phyloP scores from a whole-genome alignment of 208 protist genomes.

The Phytomonas sp. region DNA sequence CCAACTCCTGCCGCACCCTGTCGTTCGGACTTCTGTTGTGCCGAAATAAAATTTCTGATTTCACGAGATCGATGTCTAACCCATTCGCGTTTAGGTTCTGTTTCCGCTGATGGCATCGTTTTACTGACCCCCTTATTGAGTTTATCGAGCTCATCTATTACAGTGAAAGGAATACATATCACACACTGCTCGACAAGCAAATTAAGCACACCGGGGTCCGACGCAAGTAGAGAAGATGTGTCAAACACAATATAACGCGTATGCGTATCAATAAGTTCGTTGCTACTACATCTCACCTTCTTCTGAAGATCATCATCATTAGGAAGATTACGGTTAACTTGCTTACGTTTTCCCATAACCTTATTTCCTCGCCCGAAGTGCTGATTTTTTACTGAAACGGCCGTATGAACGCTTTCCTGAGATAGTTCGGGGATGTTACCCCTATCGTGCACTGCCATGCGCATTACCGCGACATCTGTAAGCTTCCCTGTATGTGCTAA shows the following conservation, averaged over 20 bases:
- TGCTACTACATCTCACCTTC: not conserved
- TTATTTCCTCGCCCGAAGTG: not conserved
- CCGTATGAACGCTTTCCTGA: not conserved
- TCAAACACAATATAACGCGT: slow-evolving; percentile 56
- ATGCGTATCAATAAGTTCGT: not conserved
- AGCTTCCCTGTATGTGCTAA: not conserved
- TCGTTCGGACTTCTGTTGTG: slow-evolving; percentile 4
- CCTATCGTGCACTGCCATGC: not conserved
- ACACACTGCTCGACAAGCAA: slow-evolving; percentile 38
- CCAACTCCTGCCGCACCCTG: slow-evolving; percentile 13
- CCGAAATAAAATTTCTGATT: not conserved
- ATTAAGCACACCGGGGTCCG: slow-evolving; percentile 36
- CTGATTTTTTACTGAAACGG: not conserved
- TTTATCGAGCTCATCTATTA: slow-evolving; percentile 65
- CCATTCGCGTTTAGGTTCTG: slow-evolving; percentile 17
- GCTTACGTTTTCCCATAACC: not conserved
- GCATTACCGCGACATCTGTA: not conserved
- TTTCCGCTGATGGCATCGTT: not conserved
- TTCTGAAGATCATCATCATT: not conserved
- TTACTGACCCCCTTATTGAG: slow-evolving; percentile 29
- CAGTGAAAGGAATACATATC: slow-evolving; percentile 62
- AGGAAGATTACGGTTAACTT: not conserved
- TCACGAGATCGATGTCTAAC: not conserved
- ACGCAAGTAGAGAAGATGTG: slow-evolving; percentile 54
- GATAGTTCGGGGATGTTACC: not conserved